Base-by-base conservation (phyloP, 805 yeast genomes). In the Metschnikowia reukaufii region DNA sequence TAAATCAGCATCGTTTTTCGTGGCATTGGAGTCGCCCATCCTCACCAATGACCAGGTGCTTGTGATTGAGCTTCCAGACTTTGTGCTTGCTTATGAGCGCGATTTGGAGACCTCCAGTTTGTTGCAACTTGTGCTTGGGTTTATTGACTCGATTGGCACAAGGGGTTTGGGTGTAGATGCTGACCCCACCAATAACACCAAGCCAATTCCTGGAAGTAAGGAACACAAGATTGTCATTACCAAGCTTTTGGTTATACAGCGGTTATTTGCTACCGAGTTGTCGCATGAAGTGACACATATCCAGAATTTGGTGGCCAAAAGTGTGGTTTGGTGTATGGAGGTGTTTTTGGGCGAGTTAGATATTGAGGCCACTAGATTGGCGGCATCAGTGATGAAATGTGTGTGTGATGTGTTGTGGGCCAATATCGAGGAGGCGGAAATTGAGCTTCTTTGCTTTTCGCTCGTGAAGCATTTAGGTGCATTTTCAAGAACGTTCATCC, bases 31-130 rank as follows among this genome's bases (percentile, higher is more conserved):
- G 20, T 71, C 77, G 20, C 76, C 73, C 2, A 58, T 72, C 1
- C 68, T 82, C 43, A 67, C 80, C 32, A 72, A 77, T 23, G 91
- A 84, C 59, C 94, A 86, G 63, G 67, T 80, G n/a, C 64, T 78
- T 29, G 63, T 87, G 23, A 61, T 86, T 49, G 86, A 84, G 46
- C 74, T 77, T 19, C 67, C 83, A 48, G 88, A 83, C 56, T 64
- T 78, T 20, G 78, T 83, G 60, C 57, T 82, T 34, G 63, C 74
- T 3, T 66, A 82, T 40, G 66, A 69, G 49, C 59, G 59, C 0
- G 59, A 72, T 20, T 65, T 75, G 45, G 66, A 68, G 36, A 74
- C 68, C 39, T 54, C 56, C 3, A 72, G 67, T 10, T 58, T 80
- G 23, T 66, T 79, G 44, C 61, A 63, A 4, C 68, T 72, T 47